These are phyloP conservation scores for Rhododendron griersonianum DNA, from an alignment of 148 eudicot genomes.

Conservation along the genomic window DNA sequence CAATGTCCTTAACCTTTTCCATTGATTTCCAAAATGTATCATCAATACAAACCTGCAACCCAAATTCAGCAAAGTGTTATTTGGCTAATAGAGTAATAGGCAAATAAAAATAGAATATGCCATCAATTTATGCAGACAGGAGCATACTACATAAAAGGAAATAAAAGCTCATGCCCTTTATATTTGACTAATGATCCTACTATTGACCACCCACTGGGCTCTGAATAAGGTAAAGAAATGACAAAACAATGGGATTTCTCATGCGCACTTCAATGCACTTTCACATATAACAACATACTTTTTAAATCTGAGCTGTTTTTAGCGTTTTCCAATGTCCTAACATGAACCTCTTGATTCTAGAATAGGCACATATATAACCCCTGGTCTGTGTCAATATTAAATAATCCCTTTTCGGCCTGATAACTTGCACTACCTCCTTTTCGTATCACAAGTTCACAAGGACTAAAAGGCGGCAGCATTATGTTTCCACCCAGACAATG, in stretches of 20 bases:
- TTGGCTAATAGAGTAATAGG: neutral
- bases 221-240: neutral
- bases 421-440: neutral
- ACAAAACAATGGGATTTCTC: neutral
- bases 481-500: slow-evolving; percentile 46
- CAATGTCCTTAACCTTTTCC: neutral
- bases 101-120: neutral
- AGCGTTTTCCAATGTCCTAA: neutral
- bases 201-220: neutral
- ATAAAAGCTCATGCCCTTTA: neutral
- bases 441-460: neutral
- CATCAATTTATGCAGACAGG: neutral
- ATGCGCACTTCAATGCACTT: neutral
- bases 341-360: neutral
- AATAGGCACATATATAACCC: neutral
- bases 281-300: neutral
- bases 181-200: neutral
- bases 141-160: neutral
- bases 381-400: neutral
- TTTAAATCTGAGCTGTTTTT: neutral
- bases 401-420: neutral
- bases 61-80: neutral
- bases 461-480: neutral
- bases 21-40: slow-evolving; percentile 25
- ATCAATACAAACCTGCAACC: slow-evolving; percentile 26